Conservation (phyloP, 2,329 filamentous ascomycete genomes). For the Xylariales sp. region DNA sequence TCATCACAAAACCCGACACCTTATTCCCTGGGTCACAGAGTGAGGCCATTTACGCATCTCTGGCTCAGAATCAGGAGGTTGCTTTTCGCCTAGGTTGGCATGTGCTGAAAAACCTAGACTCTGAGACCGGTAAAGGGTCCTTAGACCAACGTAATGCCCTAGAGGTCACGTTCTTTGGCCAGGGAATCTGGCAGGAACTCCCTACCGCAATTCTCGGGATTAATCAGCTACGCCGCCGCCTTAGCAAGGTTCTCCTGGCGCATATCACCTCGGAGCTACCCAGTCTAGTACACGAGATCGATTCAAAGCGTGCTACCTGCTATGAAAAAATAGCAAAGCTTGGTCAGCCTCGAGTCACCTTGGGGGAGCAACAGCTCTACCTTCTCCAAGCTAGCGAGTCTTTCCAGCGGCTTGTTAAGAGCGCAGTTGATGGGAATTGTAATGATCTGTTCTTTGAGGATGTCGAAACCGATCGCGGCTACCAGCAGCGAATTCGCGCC, state of each 20-base stretch:
- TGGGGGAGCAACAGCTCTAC: constrained; percentile 41
- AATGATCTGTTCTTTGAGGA: constrained; percentile 44
- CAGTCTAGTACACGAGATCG: constrained; percentile 37
- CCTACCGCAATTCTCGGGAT: constrained; percentile 39
- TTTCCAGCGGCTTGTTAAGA: constrained; percentile 39
- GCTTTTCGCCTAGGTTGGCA: constrained; percentile 50
- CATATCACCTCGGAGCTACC: constrained; percentile 45
- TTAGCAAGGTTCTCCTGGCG: constrained; percentile 45
- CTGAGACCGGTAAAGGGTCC: constrained; percentile 23
- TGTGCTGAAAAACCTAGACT: constrained; percentile 42
- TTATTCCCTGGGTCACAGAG: constrained; percentile 28
- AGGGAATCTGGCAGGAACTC: constrained; percentile 33
- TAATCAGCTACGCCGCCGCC: constrained; percentile 35
- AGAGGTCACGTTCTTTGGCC: constrained; percentile 39
- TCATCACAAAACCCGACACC: constrained; percentile 47
- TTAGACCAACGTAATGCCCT: constrained; percentile 29
- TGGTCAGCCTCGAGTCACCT: constrained; percentile 41
- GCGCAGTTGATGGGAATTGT: constrained; percentile 48
- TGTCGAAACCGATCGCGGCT: constrained; percentile 23
- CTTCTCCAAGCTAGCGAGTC: constrained; percentile 40
- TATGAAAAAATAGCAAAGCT: constrained; percentile 36
- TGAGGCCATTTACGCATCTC: constrained; percentile 32
- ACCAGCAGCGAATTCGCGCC: constrained; percentile 45
- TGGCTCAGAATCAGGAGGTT: constrained; percentile 42
- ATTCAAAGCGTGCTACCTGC: constrained; percentile 27